Evolutionary conservation across 1,139 yeast genomes (phyloP).

Genomic region (Groenewaldozyma auringiensis): DNA sequence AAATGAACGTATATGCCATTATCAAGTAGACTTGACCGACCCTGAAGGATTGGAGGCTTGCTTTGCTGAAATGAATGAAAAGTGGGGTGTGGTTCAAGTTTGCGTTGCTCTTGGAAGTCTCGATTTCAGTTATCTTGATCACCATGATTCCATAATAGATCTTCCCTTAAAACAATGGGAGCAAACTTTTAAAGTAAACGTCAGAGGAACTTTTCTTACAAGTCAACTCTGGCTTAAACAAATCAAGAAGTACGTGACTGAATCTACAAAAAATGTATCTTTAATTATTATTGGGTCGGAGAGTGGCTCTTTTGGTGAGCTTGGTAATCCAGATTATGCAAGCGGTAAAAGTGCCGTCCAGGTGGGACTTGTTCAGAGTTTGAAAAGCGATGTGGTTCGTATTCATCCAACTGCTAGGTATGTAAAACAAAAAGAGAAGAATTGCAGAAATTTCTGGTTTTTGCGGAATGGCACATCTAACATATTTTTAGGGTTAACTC

Average conservation of each 20-base stretch:
- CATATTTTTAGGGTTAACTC: conserved; percentile 13
- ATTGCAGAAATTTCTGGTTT: too few relatives aligned
- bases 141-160: conserved; percentile 8
- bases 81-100: conserved; percentile 11
- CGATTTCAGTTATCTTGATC: conserved; percentile 10
- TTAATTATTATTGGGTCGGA: conserved; percentile 13
- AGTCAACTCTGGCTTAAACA: not conserved
- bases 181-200: not conserved
- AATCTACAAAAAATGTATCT: conserved; percentile 8
- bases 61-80: conserved; percentile 6
- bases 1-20: not conserved
- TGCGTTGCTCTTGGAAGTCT: conserved; percentile 12
- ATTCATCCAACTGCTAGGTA: conserved; percentile 10
- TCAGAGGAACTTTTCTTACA: not conserved
- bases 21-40: conserved; percentile 10
- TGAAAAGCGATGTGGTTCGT: conserved; percentile 10
- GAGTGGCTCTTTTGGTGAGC: conserved; percentile 13
- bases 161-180: conserved; percentile 11
- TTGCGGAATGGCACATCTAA: too few relatives aligned
- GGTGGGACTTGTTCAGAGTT: conserved; percentile 10
- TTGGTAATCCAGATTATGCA: conserved; percentile 13
- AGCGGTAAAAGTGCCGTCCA: conserved; percentile 12
- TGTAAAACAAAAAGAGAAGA: too few relatives aligned
- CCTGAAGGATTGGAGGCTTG: conserved; percentile 4
- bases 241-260: conserved; percentile 7